Evolutionary conservation across 768 basidiomycete species (phyloP).

Genomic region (Trametes cubensis): DNA sequence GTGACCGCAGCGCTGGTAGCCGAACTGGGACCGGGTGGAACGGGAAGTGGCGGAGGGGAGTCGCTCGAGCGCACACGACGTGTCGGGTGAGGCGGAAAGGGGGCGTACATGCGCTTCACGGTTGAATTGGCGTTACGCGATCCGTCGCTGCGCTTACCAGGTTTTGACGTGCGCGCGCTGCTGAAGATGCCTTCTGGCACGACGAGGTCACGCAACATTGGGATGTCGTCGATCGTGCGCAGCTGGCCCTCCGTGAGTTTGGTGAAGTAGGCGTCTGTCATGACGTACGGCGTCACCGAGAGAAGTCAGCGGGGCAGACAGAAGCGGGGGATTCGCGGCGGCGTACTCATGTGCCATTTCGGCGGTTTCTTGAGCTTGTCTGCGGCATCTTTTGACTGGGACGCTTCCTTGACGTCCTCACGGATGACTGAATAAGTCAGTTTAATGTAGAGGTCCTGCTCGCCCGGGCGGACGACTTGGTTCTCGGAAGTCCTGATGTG

Average conservation of each 20-base stretch:
- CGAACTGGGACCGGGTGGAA: constrained; percentile 13
- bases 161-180: constrained; percentile 47
- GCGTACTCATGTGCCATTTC: constrained; percentile 84
- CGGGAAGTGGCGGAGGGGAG: constrained; percentile 13
- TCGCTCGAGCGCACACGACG: constrained; percentile 21
- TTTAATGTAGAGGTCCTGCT: constrained; percentile 58
- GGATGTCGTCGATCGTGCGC: constrained; percentile 70
- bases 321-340: constrained; percentile 18
- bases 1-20: constrained; percentile 1
- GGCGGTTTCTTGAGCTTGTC: constrained; percentile 39
- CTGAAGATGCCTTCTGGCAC: constrained; percentile 71
- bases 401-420: constrained; percentile 32
- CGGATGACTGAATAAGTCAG: constrained; percentile 79
- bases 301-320: background rate
- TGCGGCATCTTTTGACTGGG: constrained; percentile 51
- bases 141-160: constrained; percentile 22
- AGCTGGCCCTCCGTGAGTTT: constrained; percentile 73
- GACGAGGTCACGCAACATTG: constrained; percentile 56
- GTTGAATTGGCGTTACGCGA: constrained; percentile 28
- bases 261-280: constrained; percentile 80
- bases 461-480: constrained; percentile 38
- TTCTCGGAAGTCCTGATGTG: constrained; percentile 44
- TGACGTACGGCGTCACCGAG: constrained; percentile 20
- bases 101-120: constrained; percentile 43
- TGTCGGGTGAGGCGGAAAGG: constrained; percentile 38